Evolutionary conservation across 1,139 yeast genomes (phyloP).

Genomic region (Saccharomyces hybrid): DNA sequence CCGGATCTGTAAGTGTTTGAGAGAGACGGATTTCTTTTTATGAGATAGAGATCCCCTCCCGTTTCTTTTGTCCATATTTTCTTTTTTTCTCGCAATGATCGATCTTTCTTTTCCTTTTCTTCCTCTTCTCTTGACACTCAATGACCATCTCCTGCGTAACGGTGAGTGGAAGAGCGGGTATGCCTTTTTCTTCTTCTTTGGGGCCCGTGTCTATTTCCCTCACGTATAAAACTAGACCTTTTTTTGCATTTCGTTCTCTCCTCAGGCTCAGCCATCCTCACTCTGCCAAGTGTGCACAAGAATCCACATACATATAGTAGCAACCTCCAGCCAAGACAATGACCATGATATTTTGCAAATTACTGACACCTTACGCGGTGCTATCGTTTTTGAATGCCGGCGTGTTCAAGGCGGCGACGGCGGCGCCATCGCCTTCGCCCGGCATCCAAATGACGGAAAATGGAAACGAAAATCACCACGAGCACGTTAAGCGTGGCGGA

Average conservation of each 20-base stretch:
- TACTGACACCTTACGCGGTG: neutral
- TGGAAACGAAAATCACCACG: conserved; percentile 6
- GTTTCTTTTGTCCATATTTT: neutral
- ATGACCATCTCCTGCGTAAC: neutral
- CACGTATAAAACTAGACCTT: neutral
- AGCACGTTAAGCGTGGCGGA: conserved; percentile 28
- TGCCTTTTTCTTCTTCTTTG: neutral
- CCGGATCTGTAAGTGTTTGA: neutral
- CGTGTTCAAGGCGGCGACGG: conserved; percentile 9
- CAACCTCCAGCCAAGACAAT: neutral
- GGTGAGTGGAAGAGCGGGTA: neutral
- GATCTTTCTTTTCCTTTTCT: neutral
- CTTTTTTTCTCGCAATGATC: neutral
- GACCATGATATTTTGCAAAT: neutral
- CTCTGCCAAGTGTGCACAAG: neutral
- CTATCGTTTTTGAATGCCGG: neutral
- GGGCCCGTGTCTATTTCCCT: neutral
- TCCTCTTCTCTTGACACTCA: neutral
- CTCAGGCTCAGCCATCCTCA: neutral
- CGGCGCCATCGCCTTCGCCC: conserved; percentile 9
- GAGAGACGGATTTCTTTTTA: neutral
- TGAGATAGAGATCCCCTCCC: neutral
- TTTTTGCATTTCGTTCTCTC: neutral
- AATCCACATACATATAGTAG: neutral
- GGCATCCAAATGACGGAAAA: neutral